Evolutionary conservation across 179 eudicot species (phyloP), one percentile per base, ranked within the genome.

Genomic region (Spinacia oleracea): DNA sequence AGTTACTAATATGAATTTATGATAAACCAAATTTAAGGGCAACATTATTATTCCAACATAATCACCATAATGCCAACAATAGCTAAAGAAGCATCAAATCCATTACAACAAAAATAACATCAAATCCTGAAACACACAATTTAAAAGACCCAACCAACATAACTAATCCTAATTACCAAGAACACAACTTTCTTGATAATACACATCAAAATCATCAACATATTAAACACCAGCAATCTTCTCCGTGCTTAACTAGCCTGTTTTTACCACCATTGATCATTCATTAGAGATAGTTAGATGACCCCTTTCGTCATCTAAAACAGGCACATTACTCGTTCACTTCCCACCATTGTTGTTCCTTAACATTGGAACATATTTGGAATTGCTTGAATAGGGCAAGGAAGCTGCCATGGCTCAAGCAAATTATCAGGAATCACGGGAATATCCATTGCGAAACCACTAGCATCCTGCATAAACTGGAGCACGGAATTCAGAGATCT

Each of bases 401-500:
- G 97, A 21, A 94, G 80, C 85, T 93, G 96, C 97, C 98, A 94
- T 0, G 97, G 98, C 87, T 90, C 94, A 21, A 91, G 85, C 83
- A 91, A 75, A 53, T 35, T 74, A 64, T 90, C 91, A 11, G 97
- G 97, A 38, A 94, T 83, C 63, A 87, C 91, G 0, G 92, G 92
- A 5, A 90, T 90, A 74, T 94, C 98, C 85, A 91, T 71, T 0
- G 78, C 81, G 4, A 88, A 38, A 16, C 97, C 97, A 67, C 90
- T 90, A 45, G 89, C 95, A 66, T 89, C 89, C 72, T 90, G 91
- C 6, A 89, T 90, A 53, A 89, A 85, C 73, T 88, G 84, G 60
- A 91, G 77, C 53, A 92, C 84, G 0, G 89, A 78, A 67, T 93
- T 93, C 78, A 93, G 65, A 2, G 91, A 88, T 20, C 81, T 71